A percentile compares a stretch with the other conserved stretches of the same genome.
Conservation (phyloP, 2,329 filamentous ascomycete species). For the Diaporthe citri region DNA sequence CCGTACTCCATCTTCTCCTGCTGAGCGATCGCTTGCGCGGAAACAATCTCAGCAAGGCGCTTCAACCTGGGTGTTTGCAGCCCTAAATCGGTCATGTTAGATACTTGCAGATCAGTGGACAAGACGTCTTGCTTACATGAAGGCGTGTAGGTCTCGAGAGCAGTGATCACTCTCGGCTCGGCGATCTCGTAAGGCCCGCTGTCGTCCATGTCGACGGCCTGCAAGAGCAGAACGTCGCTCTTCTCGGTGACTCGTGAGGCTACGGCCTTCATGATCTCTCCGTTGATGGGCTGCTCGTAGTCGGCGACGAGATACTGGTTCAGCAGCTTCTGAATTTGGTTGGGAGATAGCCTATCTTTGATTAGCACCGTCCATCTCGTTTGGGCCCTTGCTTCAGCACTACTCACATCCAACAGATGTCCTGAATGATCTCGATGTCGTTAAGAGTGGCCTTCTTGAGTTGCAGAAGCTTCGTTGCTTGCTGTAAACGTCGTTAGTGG, state of each 20-base stretch:
- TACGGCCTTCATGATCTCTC: constrained; percentile 99
- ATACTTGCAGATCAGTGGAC: neutral
- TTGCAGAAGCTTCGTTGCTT: constrained; percentile 98
- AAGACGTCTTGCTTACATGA: constrained; percentile 77
- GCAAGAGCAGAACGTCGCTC: constrained; percentile 92
- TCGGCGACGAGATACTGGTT: constrained; percentile 99
- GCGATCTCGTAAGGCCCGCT: constrained; percentile 98
- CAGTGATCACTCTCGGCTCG: constrained; percentile 94
- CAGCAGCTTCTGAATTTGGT: constrained; percentile 98
- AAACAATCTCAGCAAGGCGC: constrained; percentile 97
- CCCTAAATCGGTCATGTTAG: constrained; percentile 68
- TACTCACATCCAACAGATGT: constrained; percentile 99
- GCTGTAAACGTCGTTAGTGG: constrained; percentile 62
- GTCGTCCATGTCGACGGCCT: constrained; percentile 98
- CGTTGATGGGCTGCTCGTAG: constrained; percentile 99
- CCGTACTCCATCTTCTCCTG: constrained; percentile 83
- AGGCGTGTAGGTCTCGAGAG: constrained; percentile 96
- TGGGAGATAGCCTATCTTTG: constrained; percentile 83
- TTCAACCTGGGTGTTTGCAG: constrained; percentile 96
- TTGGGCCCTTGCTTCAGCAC: constrained; percentile 43
- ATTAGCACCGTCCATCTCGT: constrained; percentile 26
- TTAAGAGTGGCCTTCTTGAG: constrained; percentile 99
- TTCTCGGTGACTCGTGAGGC: constrained; percentile 97
- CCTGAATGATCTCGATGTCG: constrained; percentile 99
- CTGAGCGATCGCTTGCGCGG: constrained; percentile 94